Conservation (phyloP, 108 stramenopile genomes). For the Heterococcus sp. region DNA sequence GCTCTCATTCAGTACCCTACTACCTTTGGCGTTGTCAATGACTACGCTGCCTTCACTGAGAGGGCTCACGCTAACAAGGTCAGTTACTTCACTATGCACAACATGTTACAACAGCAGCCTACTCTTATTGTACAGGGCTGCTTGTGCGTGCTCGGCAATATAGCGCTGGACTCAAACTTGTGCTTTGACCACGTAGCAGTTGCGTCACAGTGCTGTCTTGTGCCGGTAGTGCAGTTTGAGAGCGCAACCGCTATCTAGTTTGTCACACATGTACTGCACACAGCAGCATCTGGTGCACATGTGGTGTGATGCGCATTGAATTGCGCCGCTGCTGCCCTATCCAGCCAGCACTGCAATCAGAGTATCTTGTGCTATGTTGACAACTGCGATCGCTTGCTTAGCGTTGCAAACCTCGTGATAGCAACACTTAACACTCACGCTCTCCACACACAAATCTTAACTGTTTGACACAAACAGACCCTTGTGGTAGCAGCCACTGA, state of each 20-base stretch:
- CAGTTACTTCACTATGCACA: no score
- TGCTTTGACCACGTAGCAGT: neutral
- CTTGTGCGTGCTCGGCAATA: neutral
- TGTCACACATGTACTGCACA: neutral
- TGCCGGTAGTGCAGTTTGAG: neutral
- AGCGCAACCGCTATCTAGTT: neutral
- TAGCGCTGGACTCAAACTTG: neutral
- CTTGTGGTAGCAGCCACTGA: slow-evolving; percentile 93
- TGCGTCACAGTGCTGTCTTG: neutral
- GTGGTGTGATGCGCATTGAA: neutral
- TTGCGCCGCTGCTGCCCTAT: neutral
- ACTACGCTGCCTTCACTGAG: slow-evolving; percentile 6
- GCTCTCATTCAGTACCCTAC: slow-evolving; percentile 97
- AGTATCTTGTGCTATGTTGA: neutral
- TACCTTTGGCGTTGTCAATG: slow-evolving; percentile 73
- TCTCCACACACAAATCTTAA: neutral
- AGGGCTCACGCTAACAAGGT: neutral
- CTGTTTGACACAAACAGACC: no score
- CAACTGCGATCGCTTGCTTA: neutral
- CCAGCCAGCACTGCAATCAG: neutral
- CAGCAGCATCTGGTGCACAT: neutral
- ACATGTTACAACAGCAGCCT: no score
- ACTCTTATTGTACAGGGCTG: no score
- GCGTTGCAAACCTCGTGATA: neutral
- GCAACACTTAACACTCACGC: neutral